Evolutionary conservation across 441 rosid species (phyloP), one percentile per base, ranked within the genome.

Genomic region (Erysimum cheiri): DNA sequence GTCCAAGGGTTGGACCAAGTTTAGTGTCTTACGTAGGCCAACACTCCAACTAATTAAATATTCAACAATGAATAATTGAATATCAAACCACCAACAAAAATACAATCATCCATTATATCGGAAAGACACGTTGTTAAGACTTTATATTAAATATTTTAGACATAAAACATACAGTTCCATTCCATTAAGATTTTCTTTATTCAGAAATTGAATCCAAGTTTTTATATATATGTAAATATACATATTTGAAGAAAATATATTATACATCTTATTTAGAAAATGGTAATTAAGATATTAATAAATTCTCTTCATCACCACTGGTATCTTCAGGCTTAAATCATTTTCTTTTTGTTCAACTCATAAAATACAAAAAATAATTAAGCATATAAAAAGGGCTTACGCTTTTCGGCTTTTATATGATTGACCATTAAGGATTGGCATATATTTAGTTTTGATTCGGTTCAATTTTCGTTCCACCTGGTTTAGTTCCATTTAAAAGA

Each of bases 1-100:
- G 73, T 74, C 69, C 68, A 74, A 53, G 14, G n/a, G 46, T 35
- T 46, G 52, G 58, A 67, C 64, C 69, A 53, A 60, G 33, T 52
- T 47, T 24, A 49, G 40, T 52, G 69, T 60, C 33, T 5, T 26
- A 26, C 33, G 8, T 26, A 17, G 41, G 52, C 69, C 43, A 67
- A 37, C 28, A 26, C 28, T 26, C 28, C 28, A 26, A 0, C 28
- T 26, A 26, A 26, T 26, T 26, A 26, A 24, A 26, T 26, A 26
- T 48, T 35, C 22, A 52, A 47, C 32, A 48, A 58, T 10, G 43
- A 29, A 12, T 15, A 49, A 1, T 6, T 10, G 43, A 29, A 12
- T 15, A 49, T 1, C 6, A 50, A 44, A 50, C 48, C 47, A 36
- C 48, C 64, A 32, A 46, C n/a, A 4, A 59, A 4, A 17, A 8